Percentiles rank a stretch among this genome's conserved stretches.
Evolutionary conservation across 345 rosid species (phyloP).

Genomic region (Garcia nutans): DNA sequence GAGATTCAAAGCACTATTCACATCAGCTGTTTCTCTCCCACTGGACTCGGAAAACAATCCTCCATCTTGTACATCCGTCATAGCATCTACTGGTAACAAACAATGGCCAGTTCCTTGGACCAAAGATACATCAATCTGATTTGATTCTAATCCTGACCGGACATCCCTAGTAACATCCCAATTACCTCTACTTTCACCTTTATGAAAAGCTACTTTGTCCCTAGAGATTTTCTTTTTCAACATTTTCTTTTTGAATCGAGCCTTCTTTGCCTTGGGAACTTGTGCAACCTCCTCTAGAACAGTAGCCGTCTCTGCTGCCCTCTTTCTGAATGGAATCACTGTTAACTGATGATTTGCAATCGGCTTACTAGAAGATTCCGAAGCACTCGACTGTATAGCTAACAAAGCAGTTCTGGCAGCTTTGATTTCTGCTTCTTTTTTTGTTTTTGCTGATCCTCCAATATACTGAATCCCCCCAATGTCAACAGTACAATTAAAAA

Average conservation of each 20-base stretch:
- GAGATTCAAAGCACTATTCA: conserved; percentile 14
- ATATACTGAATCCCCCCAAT: conserved; percentile 80
- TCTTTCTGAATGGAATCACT: conserved; percentile 71
- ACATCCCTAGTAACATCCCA: not conserved
- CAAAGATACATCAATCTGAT: conserved; percentile 20
- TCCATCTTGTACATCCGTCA: conserved; percentile 14
- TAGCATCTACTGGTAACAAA: conserved; percentile 6
- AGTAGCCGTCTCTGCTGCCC: conserved; percentile 38
- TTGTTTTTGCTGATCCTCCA: conserved; percentile 70
- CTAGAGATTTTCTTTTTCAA: conserved; percentile 27
- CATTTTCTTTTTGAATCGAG: conserved; percentile 53
- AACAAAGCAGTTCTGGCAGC: conserved; percentile 89
- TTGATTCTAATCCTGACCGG: conserved; percentile 16
- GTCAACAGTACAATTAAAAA: conserved; percentile 65
- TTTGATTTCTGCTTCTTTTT: conserved; percentile 86
- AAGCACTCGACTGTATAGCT: conserved; percentile 53
- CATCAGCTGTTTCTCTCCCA: conserved; percentile 18
- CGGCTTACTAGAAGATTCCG: conserved; percentile 31
- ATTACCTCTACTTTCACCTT: conserved; percentile 11
- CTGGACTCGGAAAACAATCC: conserved; percentile 7
- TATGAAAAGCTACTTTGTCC: conserved; percentile 15
- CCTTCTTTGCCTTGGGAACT: conserved; percentile 58
- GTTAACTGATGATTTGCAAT: conserved; percentile 51
- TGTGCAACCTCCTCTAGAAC: conserved; percentile 36
- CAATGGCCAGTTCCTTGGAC: conserved; percentile 10